Conservation (phyloP, 495 filamentous ascomycete genomes). For the Lasiosphaeria hispida region DNA sequence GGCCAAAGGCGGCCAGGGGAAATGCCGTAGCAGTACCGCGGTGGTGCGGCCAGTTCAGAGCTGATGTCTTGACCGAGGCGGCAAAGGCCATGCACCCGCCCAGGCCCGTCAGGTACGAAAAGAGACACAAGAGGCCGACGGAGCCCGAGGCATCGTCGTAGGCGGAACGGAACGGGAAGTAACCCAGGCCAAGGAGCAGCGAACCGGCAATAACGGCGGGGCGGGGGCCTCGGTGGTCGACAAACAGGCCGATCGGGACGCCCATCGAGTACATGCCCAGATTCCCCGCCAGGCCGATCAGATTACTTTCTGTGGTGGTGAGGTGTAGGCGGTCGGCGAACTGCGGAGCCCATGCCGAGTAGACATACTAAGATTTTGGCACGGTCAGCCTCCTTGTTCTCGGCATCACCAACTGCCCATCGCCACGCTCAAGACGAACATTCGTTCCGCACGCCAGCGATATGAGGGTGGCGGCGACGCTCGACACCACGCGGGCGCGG, state of each 20-base stretch:
- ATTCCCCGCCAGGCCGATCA: constrained; percentile 91
- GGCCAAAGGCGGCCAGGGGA: constrained; percentile 85
- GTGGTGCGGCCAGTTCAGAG: constrained; percentile 87
- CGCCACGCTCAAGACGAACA: constrained; percentile 43
- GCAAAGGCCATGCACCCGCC: constrained; percentile 86
- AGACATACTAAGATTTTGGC: constrained; percentile 72
- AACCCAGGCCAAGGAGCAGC: constrained; percentile 68
- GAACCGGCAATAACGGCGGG: constrained; percentile 72
- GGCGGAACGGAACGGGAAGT: constrained; percentile 72
- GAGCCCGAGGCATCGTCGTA: constrained; percentile 62
- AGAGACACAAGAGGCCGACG: constrained; percentile 72
- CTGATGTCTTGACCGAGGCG: constrained; percentile 81
- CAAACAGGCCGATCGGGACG: constrained; percentile 83
- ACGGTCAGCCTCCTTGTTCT: background rate
- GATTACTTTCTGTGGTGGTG: constrained; percentile 83
- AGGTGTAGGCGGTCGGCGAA: constrained; percentile 84
- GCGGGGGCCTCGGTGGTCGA: constrained; percentile 79
- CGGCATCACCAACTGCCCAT: background rate
- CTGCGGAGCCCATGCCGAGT: constrained; percentile 96
- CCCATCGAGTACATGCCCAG: constrained; percentile 92
- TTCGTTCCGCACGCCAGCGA: constrained; percentile 91
- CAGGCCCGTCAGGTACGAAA: constrained; percentile 77
- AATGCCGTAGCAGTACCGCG: constrained; percentile 93
- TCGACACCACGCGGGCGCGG: constrained; percentile 67
- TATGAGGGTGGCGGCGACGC: constrained; percentile 80